phyloP scores from a whole-genome alignment of 208 protist species.

The Paratrypanosoma confusum region DNA sequence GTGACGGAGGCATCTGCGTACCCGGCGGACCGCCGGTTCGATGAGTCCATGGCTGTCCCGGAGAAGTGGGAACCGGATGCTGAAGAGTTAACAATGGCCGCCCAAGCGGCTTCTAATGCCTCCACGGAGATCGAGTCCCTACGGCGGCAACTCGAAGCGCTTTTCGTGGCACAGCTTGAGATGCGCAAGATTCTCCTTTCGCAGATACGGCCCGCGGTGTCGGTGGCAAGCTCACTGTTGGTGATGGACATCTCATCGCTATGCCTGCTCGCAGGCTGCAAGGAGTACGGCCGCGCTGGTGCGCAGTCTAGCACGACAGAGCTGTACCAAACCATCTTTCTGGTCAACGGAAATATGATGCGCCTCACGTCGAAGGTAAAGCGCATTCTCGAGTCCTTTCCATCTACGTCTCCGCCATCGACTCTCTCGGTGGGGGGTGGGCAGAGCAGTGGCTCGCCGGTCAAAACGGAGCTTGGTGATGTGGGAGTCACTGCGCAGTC shows the following conservation, averaged over 20 bases:
- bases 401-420: no score
- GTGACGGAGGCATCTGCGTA: no score
- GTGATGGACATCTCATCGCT: slow-evolving; percentile 62
- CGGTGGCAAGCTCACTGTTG: slow-evolving; percentile 20
- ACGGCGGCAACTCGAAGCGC: slow-evolving; percentile 26
- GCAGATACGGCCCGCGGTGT: slow-evolving; percentile 10
- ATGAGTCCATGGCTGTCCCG: no score
- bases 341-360: slow-evolving; percentile 55
- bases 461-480: no score
- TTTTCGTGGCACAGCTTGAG: slow-evolving; percentile 19
- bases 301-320: no score
- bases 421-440: no score
- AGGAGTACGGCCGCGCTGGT: slow-evolving; percentile 11
- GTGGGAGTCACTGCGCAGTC: no score
- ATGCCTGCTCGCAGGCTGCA: slow-evolving; percentile 32
- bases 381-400: no score
- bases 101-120: slow-evolving; percentile 2
- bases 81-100: neutral
- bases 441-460: no score
- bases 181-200: slow-evolving; percentile 24
- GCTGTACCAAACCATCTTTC: slow-evolving; percentile 43
- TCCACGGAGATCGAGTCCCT: slow-evolving; percentile 35
- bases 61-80: no score
- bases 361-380: slow-evolving; percentile 47
- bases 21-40: no score